Percentiles rank a stretch among this genome's conserved stretches.
Conservation (phyloP, 1,139 yeast genomes). For the Hanseniaspora uvarum region DNA sequence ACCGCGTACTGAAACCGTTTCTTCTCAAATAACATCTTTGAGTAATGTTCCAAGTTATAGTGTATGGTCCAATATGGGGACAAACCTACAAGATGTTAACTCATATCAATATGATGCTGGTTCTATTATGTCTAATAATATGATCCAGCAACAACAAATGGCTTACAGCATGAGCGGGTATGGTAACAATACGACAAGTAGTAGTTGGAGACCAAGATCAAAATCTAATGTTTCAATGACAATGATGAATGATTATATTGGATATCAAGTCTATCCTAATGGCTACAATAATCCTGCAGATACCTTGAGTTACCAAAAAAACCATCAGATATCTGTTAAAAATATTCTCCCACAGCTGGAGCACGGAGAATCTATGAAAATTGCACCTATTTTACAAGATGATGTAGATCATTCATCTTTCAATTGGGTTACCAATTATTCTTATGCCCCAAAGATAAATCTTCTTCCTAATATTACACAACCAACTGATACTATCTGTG, state of each 20-base stretch:
- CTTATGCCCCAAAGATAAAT: slow-evolving; percentile 51
- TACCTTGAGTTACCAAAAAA: not conserved
- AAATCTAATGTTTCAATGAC: slow-evolving; percentile 29
- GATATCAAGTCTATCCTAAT: slow-evolving; percentile 18
- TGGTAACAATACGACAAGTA: not conserved
- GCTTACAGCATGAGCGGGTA: not conserved
- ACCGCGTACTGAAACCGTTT: slow-evolving; percentile 11
- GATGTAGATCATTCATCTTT: slow-evolving; percentile 44
- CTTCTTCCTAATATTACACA: slow-evolving; percentile 25
- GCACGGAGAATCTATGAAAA: slow-evolving; percentile 21
- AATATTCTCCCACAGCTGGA: slow-evolving; percentile 17
- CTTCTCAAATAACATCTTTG: slow-evolving; percentile 16
- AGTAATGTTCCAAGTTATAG: slow-evolving; percentile 15
- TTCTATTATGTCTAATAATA: not conserved
- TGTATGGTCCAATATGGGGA: slow-evolving; percentile 3
- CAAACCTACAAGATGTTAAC: slow-evolving; percentile 1
- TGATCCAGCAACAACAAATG: slow-evolving; percentile 8
- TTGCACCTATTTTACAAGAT: slow-evolving; percentile 40
- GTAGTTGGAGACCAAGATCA: slow-evolving; percentile 24
- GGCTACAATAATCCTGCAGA: not conserved
- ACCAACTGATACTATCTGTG: slow-evolving; percentile 56
- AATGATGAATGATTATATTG: slow-evolving; percentile 24
- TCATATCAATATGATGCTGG: slow-evolving; percentile 6
- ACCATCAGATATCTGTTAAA: slow-evolving; percentile 19
- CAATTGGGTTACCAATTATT: slow-evolving; percentile 52